phyloP scores from a whole-genome alignment of 805 yeast species.

The Pichia membranifaciens region DNA sequence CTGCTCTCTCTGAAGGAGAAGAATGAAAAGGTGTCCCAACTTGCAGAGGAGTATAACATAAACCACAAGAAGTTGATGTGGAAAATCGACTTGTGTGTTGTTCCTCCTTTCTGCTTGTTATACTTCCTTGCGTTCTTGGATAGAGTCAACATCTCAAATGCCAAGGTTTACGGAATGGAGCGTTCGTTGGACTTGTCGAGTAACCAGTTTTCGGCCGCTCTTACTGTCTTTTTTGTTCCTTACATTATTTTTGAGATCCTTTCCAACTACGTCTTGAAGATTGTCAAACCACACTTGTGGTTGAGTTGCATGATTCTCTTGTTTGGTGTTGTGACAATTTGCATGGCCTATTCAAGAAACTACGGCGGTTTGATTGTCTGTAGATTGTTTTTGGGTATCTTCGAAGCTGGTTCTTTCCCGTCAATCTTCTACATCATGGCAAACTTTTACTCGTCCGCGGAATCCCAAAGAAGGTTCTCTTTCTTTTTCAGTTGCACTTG shows the following conservation, averaged over 20 bases:
- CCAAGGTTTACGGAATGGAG: conserved; percentile 65
- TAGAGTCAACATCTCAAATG: conserved; percentile 78
- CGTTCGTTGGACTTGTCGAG: conserved; percentile 49
- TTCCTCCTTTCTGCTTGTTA: conserved; percentile 70
- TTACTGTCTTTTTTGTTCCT: conserved; percentile 69
- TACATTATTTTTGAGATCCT: conserved; percentile 60
- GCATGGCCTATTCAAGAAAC: conserved; percentile 58
- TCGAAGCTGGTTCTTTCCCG: conserved; percentile 71
- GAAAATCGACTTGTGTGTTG: conserved; percentile 63
- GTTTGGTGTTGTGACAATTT: conserved; percentile 61
- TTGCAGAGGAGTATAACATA: conserved; percentile 44
- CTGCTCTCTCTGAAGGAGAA: too few relatives aligned
- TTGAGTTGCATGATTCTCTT: conserved; percentile 49
- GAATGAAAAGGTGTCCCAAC: conserved; percentile 23
- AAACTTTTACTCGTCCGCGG: conserved; percentile 57
- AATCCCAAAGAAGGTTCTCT: conserved; percentile 64
- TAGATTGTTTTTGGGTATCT: conserved; percentile 59
- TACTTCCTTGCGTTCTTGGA: conserved; percentile 76
- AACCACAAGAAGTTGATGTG: conserved; percentile 51
- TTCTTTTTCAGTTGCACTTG: conserved; percentile 67
- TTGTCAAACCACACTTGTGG: conserved; percentile 60
- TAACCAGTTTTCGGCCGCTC: conserved; percentile 55
- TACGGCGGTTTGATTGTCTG: conserved; percentile 57
- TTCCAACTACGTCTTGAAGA: conserved; percentile 56
- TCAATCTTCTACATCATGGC: conserved; percentile 66